Evolutionary conservation across 2,329 filamentous ascomycete species (phyloP).

Genomic region (Pseudopithomyces maydicus): DNA sequence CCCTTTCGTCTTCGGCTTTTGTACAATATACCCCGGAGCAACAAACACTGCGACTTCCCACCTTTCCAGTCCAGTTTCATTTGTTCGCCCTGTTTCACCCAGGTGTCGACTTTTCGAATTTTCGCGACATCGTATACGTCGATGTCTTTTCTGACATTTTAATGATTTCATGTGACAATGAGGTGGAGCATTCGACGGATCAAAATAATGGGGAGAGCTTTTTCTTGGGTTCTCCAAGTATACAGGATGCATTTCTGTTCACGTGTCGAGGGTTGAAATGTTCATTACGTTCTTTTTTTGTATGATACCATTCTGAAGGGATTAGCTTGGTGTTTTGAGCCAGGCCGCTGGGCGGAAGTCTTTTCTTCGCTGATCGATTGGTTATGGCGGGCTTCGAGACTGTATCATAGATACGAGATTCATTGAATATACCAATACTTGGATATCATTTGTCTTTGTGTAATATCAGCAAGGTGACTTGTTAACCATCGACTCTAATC

Average conservation of each 20-base stretch:
- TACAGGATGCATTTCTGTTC: neutral
- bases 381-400: neutral
- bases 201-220: neutral
- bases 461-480: no score
- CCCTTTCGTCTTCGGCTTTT: no score
- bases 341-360: conserved; percentile 5
- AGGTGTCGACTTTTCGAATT: neutral
- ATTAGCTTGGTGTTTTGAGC: neutral
- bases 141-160: neutral
- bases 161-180: conserved; percentile 15
- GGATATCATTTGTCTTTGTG: neutral
- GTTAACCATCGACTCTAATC: no score
- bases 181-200: neutral
- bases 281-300: neutral
- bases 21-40: conserved; percentile 1
- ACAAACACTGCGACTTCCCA: neutral
- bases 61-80: neutral
- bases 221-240: neutral
- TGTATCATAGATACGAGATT: conserved; percentile 4
- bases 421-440: neutral
- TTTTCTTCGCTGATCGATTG: neutral
- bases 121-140: neutral
- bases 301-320: conserved; percentile 4
- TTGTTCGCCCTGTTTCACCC: no score
- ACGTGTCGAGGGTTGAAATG: neutral